A percentile compares a stretch with the other conserved stretches of the same genome.
Evolutionary conservation across 352 stramenopile genomes (phyloP).

Genomic region (Peronospora destructor): DNA sequence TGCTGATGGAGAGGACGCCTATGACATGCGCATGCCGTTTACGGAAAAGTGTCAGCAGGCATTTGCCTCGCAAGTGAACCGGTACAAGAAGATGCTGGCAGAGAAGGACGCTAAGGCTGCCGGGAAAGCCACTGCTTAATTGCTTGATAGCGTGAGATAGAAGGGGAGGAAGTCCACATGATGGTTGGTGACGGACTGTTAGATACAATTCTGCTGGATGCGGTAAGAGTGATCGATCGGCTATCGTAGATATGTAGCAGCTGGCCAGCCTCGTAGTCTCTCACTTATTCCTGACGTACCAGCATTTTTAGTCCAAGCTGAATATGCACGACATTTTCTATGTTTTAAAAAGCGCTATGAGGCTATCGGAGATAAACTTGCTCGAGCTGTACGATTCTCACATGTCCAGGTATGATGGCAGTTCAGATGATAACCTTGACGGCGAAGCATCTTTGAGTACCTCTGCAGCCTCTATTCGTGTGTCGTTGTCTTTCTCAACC

Average conservation of each 20-base stretch:
- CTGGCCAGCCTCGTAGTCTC: constrained; percentile 16
- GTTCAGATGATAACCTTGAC: not conserved
- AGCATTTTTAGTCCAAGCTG: not conserved
- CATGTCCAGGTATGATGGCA: not conserved
- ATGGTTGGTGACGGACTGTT: constrained; percentile 5
- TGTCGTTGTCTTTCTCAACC: not conserved
- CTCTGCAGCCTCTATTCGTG: not conserved
- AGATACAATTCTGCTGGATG: not conserved
- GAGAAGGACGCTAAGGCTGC: constrained; percentile 48
- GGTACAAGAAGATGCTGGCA: constrained; percentile 70
- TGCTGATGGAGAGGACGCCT: constrained; percentile 98
- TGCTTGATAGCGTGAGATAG: not conserved
- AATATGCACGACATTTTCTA: not conserved
- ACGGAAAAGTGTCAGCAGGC: constrained; percentile 84
- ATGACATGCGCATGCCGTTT: constrained; percentile 97
- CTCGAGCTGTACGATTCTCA: not conserved
- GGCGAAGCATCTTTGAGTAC: not conserved
- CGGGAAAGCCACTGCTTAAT: constrained; percentile 20
- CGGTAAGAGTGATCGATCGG: constrained; percentile 18
- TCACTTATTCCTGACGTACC: not conserved
- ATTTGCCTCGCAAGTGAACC: constrained; percentile 77
- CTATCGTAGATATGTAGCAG: constrained; percentile 34
- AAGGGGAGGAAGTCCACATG: constrained; percentile 1
- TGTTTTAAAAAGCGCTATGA: not conserved
- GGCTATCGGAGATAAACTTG: not conserved